phyloP scores from a whole-genome alignment of 495 filamentous ascomycete genomes.

The Amorphotheca resinae region DNA sequence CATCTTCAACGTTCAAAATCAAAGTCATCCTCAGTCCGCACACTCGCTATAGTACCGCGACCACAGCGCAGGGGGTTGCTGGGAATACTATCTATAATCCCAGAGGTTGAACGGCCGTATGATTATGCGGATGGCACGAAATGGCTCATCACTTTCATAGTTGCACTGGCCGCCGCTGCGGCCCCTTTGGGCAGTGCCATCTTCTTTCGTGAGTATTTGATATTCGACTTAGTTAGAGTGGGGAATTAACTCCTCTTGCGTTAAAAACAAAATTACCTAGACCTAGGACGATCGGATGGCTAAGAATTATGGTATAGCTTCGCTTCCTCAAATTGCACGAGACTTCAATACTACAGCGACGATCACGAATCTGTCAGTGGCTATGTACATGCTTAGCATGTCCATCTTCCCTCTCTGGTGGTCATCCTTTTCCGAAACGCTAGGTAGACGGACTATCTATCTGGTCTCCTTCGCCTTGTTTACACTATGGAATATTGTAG shows the following conservation, averaged over 20 bases:
- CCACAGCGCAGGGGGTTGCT: constrained; percentile 63
- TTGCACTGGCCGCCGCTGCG: constrained; percentile 61
- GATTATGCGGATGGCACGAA: constrained; percentile 61
- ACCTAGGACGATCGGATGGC: too few relatives aligned
- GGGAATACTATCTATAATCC: constrained; percentile 58
- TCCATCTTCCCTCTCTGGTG: constrained; percentile 90
- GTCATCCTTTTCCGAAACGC: constrained; percentile 77
- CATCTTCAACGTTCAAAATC: constrained; percentile 15
- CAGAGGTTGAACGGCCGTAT: constrained; percentile 66
- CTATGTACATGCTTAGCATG: constrained; percentile 85
- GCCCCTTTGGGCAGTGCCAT: constrained; percentile 82
- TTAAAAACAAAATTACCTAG: not conserved
- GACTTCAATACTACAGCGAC: constrained; percentile 56
- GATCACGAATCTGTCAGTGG: constrained; percentile 69
- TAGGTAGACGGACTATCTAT: constrained; percentile 79
- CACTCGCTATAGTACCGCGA: constrained; percentile 46
- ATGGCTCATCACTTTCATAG: constrained; percentile 74
- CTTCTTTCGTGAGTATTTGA: constrained; percentile 59
- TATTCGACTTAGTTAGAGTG: too few relatives aligned
- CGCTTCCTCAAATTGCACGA: constrained; percentile 53
- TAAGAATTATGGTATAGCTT: too few relatives aligned
- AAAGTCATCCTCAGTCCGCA: constrained; percentile 25
- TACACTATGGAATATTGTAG: constrained; percentile 61
- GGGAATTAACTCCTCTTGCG: too few relatives aligned
- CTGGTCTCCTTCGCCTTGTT: constrained; percentile 71